phyloP scores from a whole-genome alignment of 2,329 filamentous ascomycete species.

The Calonectria henricotiae region DNA sequence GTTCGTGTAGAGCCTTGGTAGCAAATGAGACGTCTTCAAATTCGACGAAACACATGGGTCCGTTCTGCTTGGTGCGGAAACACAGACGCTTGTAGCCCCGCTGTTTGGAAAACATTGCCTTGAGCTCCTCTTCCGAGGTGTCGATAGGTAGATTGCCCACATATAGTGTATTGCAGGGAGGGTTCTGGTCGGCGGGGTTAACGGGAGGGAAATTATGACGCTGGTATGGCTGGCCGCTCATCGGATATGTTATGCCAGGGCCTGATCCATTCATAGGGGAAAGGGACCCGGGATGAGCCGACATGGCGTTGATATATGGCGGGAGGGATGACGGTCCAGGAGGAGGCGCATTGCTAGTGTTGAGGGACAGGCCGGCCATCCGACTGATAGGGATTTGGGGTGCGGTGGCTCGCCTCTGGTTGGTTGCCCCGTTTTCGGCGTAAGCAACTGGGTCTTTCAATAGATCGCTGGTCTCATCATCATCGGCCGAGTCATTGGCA shows the following conservation, averaged over 20 bases:
- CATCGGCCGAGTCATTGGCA: constrained; percentile 75
- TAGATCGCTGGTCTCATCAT: constrained; percentile 81
- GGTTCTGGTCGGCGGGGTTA: constrained; percentile 96
- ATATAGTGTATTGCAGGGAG: constrained; percentile 97
- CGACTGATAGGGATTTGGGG: constrained; percentile 80
- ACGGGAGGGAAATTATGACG: constrained; percentile 84
- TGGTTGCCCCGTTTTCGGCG: constrained; percentile 71
- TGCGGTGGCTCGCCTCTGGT: constrained; percentile 78
- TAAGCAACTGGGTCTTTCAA: constrained; percentile 81
- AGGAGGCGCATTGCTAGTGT: constrained; percentile 71
- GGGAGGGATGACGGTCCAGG: constrained; percentile 69
- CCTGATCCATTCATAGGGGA: constrained; percentile 68
- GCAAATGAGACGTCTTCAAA: constrained; percentile 95
- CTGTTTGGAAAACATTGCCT: constrained; percentile 92
- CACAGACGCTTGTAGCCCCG: constrained; percentile 96
- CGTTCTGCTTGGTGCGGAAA: constrained; percentile 95
- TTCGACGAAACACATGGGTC: constrained; percentile 99
- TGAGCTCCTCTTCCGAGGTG: constrained; percentile 95
- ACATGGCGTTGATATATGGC: constrained; percentile 61
- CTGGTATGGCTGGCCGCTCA: constrained; percentile 70
- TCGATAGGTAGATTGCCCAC: constrained; percentile 96
- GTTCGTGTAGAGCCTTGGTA: constrained; percentile 89
- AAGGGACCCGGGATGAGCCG: constrained; percentile 66
- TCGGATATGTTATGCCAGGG: constrained; percentile 52
- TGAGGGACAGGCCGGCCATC: constrained; percentile 81